phyloP scores from a whole-genome alignment of 1,284 basidiomycete species.

The Cutaneotrichosporon arboriforme region DNA sequence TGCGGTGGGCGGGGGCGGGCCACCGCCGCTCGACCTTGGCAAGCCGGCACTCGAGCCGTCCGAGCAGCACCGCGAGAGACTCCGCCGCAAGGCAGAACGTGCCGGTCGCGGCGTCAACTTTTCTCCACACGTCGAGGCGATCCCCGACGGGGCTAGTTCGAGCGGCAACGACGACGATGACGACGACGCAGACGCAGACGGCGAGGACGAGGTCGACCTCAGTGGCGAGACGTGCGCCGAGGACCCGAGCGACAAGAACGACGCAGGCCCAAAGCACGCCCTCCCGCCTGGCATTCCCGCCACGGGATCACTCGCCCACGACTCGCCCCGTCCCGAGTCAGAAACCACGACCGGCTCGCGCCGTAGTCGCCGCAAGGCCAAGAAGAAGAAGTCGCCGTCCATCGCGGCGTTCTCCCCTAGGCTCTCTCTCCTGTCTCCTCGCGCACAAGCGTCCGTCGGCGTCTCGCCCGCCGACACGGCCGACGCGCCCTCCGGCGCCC shows the following conservation, averaged over 20 bases:
- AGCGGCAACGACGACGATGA: background rate
- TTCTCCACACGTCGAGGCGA: slow-evolving; percentile 4
- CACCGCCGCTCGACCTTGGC: slow-evolving; percentile 40
- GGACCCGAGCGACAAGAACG: background rate
- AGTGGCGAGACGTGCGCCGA: background rate
- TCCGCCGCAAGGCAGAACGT: background rate
- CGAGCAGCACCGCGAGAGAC: background rate
- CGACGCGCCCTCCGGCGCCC: slow-evolving; percentile 11
- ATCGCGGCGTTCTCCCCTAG: slow-evolving; percentile 6
- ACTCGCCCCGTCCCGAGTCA: too few relatives aligned
- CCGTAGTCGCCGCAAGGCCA: background rate
- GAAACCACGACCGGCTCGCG: too few relatives aligned
- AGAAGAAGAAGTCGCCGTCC: background rate
- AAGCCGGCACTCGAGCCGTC: slow-evolving; percentile 15
- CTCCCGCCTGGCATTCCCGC: too few relatives aligned
- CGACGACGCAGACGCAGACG: background rate
- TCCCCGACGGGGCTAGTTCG: background rate
- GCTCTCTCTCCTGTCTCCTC: slow-evolving; percentile 1
- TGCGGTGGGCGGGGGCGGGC: background rate
- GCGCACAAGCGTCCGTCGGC: slow-evolving; percentile 8
- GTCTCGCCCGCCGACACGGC: background rate
- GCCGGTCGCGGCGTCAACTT: slow-evolving; percentile 8
- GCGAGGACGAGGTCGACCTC: background rate
- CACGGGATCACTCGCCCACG: too few relatives aligned
- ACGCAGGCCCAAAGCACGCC: background rate